Percentiles rank a stretch among this genome's conserved stretches.
phyloP scores from a whole-genome alignment of 805 yeast genomes.

The Yarrowia sp. region DNA sequence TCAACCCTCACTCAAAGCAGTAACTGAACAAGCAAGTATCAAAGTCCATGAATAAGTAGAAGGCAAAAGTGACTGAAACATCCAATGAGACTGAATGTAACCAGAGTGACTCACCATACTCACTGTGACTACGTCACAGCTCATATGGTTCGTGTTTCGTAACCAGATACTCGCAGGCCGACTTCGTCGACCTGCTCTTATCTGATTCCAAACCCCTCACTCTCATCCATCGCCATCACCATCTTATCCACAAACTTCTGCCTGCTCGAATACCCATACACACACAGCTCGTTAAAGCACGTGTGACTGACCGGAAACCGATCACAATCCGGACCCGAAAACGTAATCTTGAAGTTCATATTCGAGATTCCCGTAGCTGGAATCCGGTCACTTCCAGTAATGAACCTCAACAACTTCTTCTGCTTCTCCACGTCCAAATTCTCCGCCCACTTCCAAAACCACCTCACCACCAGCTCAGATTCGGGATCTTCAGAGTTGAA shows the following conservation, averaged over 20 bases:
- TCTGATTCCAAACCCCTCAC: slow-evolving; percentile 82
- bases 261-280: slow-evolving; percentile 60
- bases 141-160: slow-evolving; percentile 42
- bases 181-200: slow-evolving; percentile 35
- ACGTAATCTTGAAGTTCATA: slow-evolving; percentile 67
- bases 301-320: slow-evolving; percentile 87
- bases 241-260: slow-evolving; percentile 60
- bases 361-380: slow-evolving; percentile 91
- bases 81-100: no score
- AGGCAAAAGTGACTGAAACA: no score
- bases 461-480: slow-evolving; percentile 47
- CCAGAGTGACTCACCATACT: no score
- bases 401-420: slow-evolving; percentile 64
- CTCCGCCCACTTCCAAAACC: slow-evolving; percentile 89
- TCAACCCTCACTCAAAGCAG: no score
- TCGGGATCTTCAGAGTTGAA: slow-evolving; percentile 47
- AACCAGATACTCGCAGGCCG: background rate
- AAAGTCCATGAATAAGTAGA: no score
- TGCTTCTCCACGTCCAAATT: slow-evolving; percentile 49
- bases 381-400: slow-evolving; percentile 86
- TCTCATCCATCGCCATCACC: slow-evolving; percentile 66
- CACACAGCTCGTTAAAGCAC: slow-evolving; percentile 85
- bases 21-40: no score
- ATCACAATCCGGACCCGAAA: slow-evolving; percentile 47
- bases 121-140: no score